Conservation (phyloP, 1,139 yeast genomes). For the Zygoascus hellenicus region DNA sequence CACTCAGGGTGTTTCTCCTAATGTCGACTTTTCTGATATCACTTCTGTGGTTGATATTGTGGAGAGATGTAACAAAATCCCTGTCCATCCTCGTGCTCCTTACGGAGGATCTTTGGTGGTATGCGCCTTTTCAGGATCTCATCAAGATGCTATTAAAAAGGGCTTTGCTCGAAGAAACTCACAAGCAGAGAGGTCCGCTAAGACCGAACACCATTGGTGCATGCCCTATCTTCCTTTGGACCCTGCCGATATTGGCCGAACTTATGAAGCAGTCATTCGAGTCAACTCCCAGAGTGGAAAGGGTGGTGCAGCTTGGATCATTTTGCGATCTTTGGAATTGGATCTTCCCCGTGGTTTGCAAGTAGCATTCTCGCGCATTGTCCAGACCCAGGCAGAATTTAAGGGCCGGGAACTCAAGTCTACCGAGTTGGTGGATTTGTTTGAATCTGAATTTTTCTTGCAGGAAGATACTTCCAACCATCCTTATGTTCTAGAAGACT, state of each 20-base stretch:
- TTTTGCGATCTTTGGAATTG: slow-evolving; percentile 77
- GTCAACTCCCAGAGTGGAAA: slow-evolving; percentile 98
- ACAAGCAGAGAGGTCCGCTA: slow-evolving; percentile 40
- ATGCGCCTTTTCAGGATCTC: slow-evolving; percentile 94
- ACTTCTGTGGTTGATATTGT: slow-evolving; percentile 76
- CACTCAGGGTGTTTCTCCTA: slow-evolving; percentile 88
- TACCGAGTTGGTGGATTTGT: slow-evolving; percentile 68
- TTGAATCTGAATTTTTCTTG: slow-evolving; percentile 65
- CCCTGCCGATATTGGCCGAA: slow-evolving; percentile 94
- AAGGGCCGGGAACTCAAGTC: slow-evolving; percentile 80
- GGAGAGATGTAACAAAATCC: slow-evolving; percentile 92
- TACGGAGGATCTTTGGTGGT: slow-evolving; percentile 96
- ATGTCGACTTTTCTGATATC: slow-evolving; percentile 81
- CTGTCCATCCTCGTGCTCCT: slow-evolving; percentile 90
- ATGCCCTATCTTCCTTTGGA: slow-evolving; percentile 94
- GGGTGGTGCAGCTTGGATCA: slow-evolving; percentile 98
- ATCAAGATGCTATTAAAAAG: slow-evolving; percentile 97
- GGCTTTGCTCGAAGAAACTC: slow-evolving; percentile 66
- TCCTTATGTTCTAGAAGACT: slow-evolving; percentile 30
- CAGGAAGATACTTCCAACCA: slow-evolving; percentile 34
- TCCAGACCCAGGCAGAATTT: slow-evolving; percentile 74
- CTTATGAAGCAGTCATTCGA: slow-evolving; percentile 94
- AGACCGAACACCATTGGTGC: slow-evolving; percentile 48
- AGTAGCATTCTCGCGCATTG: slow-evolving; percentile 79
- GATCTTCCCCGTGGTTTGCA: slow-evolving; percentile 92